Conservation (phyloP, 73 alveolate species). For the Effrenium voratum region DNA sequence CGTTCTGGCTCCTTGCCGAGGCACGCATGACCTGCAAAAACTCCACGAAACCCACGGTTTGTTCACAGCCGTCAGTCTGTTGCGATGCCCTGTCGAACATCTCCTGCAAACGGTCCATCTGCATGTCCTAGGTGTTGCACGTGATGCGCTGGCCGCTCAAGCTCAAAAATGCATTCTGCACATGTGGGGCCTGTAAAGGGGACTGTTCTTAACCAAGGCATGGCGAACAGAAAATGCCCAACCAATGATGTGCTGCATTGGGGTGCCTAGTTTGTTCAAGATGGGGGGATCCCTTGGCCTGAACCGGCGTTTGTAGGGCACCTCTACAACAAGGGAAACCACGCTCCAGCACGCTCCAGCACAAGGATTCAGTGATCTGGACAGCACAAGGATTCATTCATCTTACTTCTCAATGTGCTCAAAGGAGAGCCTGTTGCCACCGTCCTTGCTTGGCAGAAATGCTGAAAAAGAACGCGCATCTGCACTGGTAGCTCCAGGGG, state of each 20-base stretch:
- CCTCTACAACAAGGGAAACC: no score
- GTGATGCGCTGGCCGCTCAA: neutral
- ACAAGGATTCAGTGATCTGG: no score
- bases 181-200: no score
- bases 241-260: neutral
- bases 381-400: no score
- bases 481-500: no score
- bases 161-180: neutral
- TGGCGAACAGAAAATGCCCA: neutral
- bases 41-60: slow-evolving; percentile 55
- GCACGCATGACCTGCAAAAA: slow-evolving; percentile 56
- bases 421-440: neutral
- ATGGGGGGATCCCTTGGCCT: no score
- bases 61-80: neutral
- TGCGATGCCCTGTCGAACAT: slow-evolving; percentile 24
- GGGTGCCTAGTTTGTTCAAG: no score
- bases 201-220: neutral
- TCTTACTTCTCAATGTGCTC: slow-evolving; percentile 58
- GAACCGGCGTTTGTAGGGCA: no score
- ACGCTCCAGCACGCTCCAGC: no score
- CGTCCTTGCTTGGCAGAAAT: neutral
- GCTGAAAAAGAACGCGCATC: neutral
- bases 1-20: neutral
- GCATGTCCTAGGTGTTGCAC: neutral
- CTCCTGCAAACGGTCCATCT: slow-evolving; percentile 53